phyloP scores from a whole-genome alignment of 352 stramenopile species.

The Pythium graminicola region DNA sequence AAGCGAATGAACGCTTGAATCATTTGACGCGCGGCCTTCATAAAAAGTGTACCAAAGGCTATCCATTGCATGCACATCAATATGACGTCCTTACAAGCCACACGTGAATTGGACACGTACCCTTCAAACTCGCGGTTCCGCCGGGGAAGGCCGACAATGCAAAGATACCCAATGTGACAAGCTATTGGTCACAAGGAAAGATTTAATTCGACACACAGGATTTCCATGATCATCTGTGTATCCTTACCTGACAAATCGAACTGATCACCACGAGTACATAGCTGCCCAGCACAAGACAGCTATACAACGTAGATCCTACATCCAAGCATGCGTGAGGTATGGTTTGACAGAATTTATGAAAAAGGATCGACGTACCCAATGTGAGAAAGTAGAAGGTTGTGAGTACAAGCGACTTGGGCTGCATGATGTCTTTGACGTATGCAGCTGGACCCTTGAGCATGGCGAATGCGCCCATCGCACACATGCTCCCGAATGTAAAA shows the following conservation, averaged over 20 bases:
- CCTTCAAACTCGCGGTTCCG: conserved; percentile 56
- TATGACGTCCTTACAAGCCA: background rate
- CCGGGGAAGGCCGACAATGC: conserved; percentile 55
- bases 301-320: conserved; percentile 64
- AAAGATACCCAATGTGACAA: conserved; percentile 53
- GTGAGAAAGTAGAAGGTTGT: conserved; percentile 66
- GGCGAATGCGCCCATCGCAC: conserved; percentile 62
- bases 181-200: conserved; percentile 21
- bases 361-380: conserved; percentile 33
- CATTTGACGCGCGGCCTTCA: conserved; percentile 57
- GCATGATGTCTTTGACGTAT: conserved; percentile 49
- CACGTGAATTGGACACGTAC: conserved; percentile 19
- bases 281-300: conserved; percentile 74
- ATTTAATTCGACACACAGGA: too few species aligned
- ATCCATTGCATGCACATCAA: background rate
- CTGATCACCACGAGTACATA: conserved; percentile 81
- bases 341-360: background rate
- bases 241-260: conserved; percentile 45
- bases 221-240: too few species aligned
- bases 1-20: conserved; percentile 50
- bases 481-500: conserved; percentile 77
- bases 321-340: background rate
- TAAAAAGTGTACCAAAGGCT: conserved; percentile 62
- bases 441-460: conserved; percentile 66
- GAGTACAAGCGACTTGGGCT: conserved; percentile 55